phyloP scores from a whole-genome alignment of 768 basidiomycete species.

The Kondoa subrosea region DNA sequence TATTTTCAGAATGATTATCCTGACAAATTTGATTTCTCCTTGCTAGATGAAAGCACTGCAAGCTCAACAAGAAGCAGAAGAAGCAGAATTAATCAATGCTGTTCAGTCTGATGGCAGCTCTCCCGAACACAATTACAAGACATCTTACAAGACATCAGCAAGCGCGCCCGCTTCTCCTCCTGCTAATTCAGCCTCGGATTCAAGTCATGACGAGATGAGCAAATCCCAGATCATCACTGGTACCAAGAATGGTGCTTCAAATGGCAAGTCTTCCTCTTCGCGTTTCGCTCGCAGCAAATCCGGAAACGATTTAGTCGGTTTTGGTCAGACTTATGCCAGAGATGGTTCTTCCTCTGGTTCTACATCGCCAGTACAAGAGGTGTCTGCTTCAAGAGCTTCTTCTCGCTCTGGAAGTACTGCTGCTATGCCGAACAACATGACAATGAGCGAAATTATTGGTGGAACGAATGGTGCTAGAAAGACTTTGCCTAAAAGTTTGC shows the following conservation, averaged over 20 bases:
- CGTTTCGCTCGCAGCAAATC: conserved; percentile 42
- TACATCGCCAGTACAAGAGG: not conserved
- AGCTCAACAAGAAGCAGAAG: conserved; percentile 62
- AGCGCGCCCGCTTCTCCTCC: conserved; percentile 42
- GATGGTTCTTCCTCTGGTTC: conserved; percentile 39
- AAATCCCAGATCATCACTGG: too few relatives aligned
- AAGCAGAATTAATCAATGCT: conserved; percentile 49
- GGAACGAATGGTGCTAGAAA: not conserved
- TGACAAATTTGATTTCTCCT: not conserved
- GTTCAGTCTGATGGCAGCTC: conserved; percentile 54
- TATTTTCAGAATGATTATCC: not conserved
- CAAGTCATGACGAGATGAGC: conserved; percentile 13
- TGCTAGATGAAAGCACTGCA: conserved; percentile 76
- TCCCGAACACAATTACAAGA: conserved; percentile 46
- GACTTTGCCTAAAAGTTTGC: not conserved
- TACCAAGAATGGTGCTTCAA: too few relatives aligned
- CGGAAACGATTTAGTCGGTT: not conserved
- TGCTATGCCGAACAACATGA: not conserved
- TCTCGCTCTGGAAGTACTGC: not conserved
- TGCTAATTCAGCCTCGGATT: conserved; percentile 36
- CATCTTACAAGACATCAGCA: conserved; percentile 44
- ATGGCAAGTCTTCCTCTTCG: conserved; percentile 33
- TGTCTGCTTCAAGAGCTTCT: not conserved
- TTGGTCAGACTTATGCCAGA: not conserved
- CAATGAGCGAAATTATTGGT: not conserved